A percentile compares a stretch with the other conserved stretches of the same genome.
Conservation (phyloP, 768 basidiomycete species). For the Chalciporus chontae region DNA sequence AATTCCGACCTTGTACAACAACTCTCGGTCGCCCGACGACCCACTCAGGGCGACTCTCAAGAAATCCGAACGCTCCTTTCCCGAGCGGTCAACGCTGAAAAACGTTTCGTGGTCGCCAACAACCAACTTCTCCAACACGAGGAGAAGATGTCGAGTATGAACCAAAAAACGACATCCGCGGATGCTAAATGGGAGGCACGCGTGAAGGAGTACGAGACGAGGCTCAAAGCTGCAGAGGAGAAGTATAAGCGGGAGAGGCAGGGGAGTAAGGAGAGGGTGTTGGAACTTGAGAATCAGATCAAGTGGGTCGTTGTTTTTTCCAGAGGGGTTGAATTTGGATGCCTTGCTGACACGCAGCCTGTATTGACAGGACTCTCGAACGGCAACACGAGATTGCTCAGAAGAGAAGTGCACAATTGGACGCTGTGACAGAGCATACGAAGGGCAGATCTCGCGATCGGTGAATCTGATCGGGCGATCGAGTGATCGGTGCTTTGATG, state of each 20-base stretch:
- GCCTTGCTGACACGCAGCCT: not conserved
- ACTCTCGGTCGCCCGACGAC: conserved; percentile 57
- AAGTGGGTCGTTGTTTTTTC: conserved; percentile 64
- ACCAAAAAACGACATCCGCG: conserved; percentile 64
- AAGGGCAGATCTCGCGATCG: conserved; percentile 24
- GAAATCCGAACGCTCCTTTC: conserved; percentile 69
- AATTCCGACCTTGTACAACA: conserved; percentile 75
- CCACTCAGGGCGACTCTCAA: conserved; percentile 56
- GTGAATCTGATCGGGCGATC: conserved; percentile 1
- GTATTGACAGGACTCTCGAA: conserved; percentile 56
- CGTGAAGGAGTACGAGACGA: conserved; percentile 87
- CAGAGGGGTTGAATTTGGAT: not conserved
- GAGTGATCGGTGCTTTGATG: not conserved
- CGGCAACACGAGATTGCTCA: conserved; percentile 77
- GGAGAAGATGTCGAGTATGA: conserved; percentile 74
- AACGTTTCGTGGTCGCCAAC: conserved; percentile 77
- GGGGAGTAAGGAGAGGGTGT: conserved; percentile 83
- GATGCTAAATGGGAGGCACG: conserved; percentile 93
- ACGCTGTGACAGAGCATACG: conserved; percentile 29
- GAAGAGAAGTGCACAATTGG: conserved; percentile 51
- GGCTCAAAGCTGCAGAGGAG: conserved; percentile 83
- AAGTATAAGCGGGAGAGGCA: conserved; percentile 91
- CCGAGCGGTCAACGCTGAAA: conserved; percentile 81
- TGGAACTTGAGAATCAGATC: conserved; percentile 66
- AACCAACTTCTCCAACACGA: conserved; percentile 84